Evolutionary conservation across 257 asterid species (phyloP).

Genomic region (Rauvolfia tetraphylla): DNA sequence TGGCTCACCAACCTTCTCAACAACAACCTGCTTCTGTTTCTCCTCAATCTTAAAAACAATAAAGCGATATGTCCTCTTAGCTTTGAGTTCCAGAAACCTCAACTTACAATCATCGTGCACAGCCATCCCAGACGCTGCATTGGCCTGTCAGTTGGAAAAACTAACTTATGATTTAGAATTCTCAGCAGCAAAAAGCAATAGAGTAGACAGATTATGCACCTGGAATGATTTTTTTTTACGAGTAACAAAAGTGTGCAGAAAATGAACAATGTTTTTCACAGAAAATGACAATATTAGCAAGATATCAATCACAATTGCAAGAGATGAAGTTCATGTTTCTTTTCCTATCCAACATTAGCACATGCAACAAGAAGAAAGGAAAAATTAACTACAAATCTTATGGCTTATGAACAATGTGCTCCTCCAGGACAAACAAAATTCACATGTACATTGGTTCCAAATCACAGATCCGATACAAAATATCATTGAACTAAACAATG

Average conservation of each 20-base stretch:
- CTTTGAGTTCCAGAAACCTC: constrained; percentile 19
- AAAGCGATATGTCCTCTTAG: constrained; percentile 22
- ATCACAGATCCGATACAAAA: background rate
- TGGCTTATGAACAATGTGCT: background rate
- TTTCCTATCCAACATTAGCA: background rate
- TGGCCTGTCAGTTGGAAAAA: constrained; percentile 11
- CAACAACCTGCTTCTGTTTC: constrained; percentile 23
- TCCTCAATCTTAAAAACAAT: constrained; percentile 23
- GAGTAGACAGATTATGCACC: background rate
- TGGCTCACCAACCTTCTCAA: constrained; percentile 24
- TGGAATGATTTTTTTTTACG: background rate
- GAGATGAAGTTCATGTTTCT: background rate
- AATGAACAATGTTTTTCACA: background rate
- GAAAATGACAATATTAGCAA: background rate
- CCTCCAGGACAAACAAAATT: background rate
- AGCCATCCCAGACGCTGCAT: constrained; percentile 24
- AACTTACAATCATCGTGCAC: constrained; percentile 23
- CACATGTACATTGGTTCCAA: background rate
- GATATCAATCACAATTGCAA: background rate
- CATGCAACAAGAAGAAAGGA: background rate
- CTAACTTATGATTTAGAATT: background rate
- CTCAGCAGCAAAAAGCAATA: background rate
- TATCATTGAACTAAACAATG: background rate
- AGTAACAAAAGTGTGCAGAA: background rate
- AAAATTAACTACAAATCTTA: background rate